Evolutionary conservation across 1,284 basidiomycete genomes (phyloP).

Genomic region (Naganishia sp.): DNA sequence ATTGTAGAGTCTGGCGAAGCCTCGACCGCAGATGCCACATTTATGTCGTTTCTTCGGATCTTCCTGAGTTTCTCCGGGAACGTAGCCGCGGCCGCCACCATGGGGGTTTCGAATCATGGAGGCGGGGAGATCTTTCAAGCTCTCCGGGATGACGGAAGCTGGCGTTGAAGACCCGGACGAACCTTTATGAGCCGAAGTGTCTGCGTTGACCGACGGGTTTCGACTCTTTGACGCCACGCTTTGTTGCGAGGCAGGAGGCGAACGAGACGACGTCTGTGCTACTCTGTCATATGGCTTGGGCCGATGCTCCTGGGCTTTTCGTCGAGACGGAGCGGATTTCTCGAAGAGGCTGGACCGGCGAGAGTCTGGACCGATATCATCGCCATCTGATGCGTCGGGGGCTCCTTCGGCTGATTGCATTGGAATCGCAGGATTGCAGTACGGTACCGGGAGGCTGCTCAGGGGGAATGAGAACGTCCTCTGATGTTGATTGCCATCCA

Average conservation of each 20-base stretch:
- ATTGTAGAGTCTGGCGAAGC: slow-evolving; percentile 55
- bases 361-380: too few relatives aligned
- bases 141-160: slow-evolving; percentile 11
- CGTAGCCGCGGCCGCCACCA: slow-evolving; percentile 53
- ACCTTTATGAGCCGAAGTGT: not conserved
- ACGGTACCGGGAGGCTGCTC: not conserved
- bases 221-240: too few relatives aligned
- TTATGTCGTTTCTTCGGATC: slow-evolving; percentile 56
- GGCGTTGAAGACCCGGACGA: slow-evolving; percentile 6
- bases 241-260: not conserved
- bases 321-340: not conserved
- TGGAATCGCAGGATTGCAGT: not conserved
- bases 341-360: too few relatives aligned
- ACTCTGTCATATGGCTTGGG: slow-evolving; percentile 9
- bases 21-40: slow-evolving; percentile 53
- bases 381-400: too few relatives aligned
- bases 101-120: slow-evolving; percentile 43
- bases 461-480: slow-evolving; percentile 17
- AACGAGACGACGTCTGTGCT: slow-evolving; percentile 11
- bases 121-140: slow-evolving; percentile 12
- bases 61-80: slow-evolving; percentile 54
- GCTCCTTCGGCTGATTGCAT: not conserved
- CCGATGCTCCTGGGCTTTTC: not conserved
- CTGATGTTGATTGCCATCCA: slow-evolving; percentile 10
- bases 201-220: too few relatives aligned